These are phyloP conservation scores for Coniochaeta ligniaria DNA, from an alignment of 2,329 filamentous ascomycete species.

Conservation along the genomic window DNA sequence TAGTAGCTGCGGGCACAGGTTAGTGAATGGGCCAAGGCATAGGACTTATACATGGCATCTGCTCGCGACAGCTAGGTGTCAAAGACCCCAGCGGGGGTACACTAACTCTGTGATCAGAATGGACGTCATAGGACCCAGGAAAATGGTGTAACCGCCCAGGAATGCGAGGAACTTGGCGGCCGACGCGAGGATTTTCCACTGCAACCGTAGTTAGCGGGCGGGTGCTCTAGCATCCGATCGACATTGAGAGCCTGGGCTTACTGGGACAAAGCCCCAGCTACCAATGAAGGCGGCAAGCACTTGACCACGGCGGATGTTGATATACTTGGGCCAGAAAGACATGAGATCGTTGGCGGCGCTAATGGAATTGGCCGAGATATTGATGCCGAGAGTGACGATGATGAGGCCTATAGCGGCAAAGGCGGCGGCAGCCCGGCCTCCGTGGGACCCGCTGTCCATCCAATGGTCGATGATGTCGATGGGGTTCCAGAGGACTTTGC, in stretches of 20 bases:
- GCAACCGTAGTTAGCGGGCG: too few species aligned
- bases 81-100: neutral
- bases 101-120: constrained; percentile 2
- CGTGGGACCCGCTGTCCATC: neutral
- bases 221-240: neutral
- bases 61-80: too few species aligned
- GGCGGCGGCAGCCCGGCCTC: constrained; percentile 1
- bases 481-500: constrained; percentile 1
- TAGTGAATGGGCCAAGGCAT: too few species aligned
- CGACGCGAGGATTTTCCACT: constrained; percentile 4
- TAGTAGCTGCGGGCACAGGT: constrained; percentile 1
- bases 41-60: too few species aligned
- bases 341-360: constrained; percentile 3
- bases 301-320: constrained; percentile 3
- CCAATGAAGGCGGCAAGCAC: constrained; percentile 2
- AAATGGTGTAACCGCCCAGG: constrained; percentile 2
- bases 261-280: constrained; percentile 2
- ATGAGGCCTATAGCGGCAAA: constrained; percentile 3
- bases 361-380: constrained; percentile 4
- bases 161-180: constrained; percentile 3
- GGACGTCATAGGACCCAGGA: constrained; percentile 3
- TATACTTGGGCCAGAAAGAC: constrained; percentile 1
- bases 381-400: constrained; percentile 3
- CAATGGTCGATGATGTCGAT: constrained; percentile 4
- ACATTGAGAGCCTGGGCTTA: neutral